Conservation (phyloP, 2,329 filamentous ascomycete genomes). For the Colletotrichum zoysiae region DNA sequence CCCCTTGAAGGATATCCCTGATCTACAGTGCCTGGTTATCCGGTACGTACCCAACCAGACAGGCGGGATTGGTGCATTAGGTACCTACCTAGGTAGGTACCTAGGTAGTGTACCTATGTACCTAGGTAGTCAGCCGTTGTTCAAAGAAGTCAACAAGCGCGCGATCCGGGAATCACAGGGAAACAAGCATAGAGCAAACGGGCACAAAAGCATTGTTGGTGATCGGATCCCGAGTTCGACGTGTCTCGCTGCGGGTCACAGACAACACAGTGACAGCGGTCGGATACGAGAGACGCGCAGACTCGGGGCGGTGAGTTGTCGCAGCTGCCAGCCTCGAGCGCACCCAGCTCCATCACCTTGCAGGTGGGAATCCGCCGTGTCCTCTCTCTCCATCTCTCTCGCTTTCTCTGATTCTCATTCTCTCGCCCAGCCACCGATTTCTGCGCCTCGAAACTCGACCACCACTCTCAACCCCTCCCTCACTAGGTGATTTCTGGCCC, state of each 20-base stretch:
- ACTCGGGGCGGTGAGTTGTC: constrained; percentile 35
- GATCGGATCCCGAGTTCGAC: constrained; percentile 20
- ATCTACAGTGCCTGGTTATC: no score
- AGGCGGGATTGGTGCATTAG: no score
- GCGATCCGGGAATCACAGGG: background rate
- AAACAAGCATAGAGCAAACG: background rate
- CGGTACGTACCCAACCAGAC: constrained; percentile 9
- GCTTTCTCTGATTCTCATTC: background rate
- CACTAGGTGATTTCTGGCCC: constrained; percentile 18
- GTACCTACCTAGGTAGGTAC: background rate
- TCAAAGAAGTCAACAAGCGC: background rate
- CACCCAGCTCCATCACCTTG: constrained; percentile 34
- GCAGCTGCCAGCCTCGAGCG: constrained; percentile 17
- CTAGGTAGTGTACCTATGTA: no score
- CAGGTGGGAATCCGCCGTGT: constrained; percentile 21
- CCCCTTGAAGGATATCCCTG: background rate
- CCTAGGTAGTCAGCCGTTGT: background rate
- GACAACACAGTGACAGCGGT: constrained; percentile 16
- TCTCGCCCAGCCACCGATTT: constrained; percentile 40
- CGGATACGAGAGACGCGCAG: constrained; percentile 20
- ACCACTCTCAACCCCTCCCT: constrained; percentile 14
- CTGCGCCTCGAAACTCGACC: constrained; percentile 23
- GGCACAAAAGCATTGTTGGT: constrained; percentile 19
- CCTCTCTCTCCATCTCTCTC: background rate
- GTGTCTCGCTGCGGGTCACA: constrained; percentile 37